Evolutionary conservation across 2,329 filamentous ascomycete genomes (phyloP), one percentile per base, ranked within the genome.

Genomic region (Diaporthe vaccinii): DNA sequence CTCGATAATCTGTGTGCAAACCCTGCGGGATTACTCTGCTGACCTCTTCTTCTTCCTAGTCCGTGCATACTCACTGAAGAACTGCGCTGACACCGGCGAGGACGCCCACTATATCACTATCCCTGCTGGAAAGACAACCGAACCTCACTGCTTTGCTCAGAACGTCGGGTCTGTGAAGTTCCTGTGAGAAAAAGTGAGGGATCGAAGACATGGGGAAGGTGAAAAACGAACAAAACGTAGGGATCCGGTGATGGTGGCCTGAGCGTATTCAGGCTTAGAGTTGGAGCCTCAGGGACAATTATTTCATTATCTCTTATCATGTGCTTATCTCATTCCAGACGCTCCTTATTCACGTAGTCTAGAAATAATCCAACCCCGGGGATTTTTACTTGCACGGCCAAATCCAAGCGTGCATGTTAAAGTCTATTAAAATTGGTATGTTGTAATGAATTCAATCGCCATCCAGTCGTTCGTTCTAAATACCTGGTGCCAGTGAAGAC

Each of bases 101-200:
- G 14, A 8, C 46, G 65, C 46, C 31, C 36, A 28, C 22, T 51
- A 36, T n/a, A 53, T 39, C 25, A n/a, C 25, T 7, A 49, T 68
- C n/a, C 46, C 12, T 22, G 22, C 65, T 39, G 65, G n/a, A 8
- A 39, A 39, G 12, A 14, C n/a, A 12, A 55, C 51, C 0, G n/a
- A 53, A 14, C 46, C 44, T 12, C 20, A 17, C 46, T 68, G 65
- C 65, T 68, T 12, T 34, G 22, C 34, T 17, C 65, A 68, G 65
- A 7, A 7, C 14, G 65, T 68, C 8, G 46, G 39, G 6, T 68
- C 65, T 25, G 65, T 68, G 31, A 53, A 68, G 34, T 68, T 53
- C 8, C 44, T 68, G n/a, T 36, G 46, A 59, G 34, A 25, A 10
- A 12, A 6, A 25, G n/a, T 53, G 22, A 53, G 12, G 4, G 6